Evolutionary conservation across 169 alveolate genomes (phyloP).

Genomic region (Plasmodium vivax): DNA sequence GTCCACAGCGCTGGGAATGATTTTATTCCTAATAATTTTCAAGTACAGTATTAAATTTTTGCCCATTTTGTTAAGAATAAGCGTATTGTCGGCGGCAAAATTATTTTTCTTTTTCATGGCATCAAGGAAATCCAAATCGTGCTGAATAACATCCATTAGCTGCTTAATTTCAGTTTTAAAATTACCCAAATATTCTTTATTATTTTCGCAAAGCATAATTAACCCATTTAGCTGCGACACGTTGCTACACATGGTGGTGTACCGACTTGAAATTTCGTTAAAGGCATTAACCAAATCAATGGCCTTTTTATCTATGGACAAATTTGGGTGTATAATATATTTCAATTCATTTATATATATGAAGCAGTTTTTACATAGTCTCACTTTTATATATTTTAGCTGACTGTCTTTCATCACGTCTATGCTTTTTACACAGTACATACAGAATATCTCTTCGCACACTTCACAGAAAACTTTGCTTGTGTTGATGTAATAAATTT

Average conservation of each 20-base stretch:
- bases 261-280: slow-evolving; percentile 49
- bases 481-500: slow-evolving; percentile 11
- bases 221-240: slow-evolving; percentile 66
- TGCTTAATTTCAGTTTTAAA: slow-evolving; percentile 52
- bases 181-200: slow-evolving; percentile 46
- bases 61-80: slow-evolving; percentile 42
- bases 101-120: slow-evolving; percentile 51
- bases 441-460: slow-evolving; percentile 59
- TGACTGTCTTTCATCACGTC: slow-evolving; percentile 59
- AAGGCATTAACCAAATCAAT: slow-evolving; percentile 47
- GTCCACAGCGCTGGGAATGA: slow-evolving; percentile 26
- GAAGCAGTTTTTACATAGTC: slow-evolving; percentile 53
- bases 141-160: slow-evolving; percentile 11
- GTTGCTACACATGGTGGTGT: slow-evolving; percentile 51
- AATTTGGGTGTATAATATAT: slow-evolving; percentile 62
- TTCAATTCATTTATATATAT: slow-evolving; percentile 68
- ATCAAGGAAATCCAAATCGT: slow-evolving; percentile 38
- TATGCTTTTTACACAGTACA: slow-evolving; percentile 38
- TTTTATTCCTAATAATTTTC: slow-evolving; percentile 62
- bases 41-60: slow-evolving; percentile 40
- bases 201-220: slow-evolving; percentile 53
- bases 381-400: slow-evolving; percentile 59
- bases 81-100: slow-evolving; percentile 13
- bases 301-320: slow-evolving; percentile 53
- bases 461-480: slow-evolving; percentile 46